Percentiles rank a stretch among this genome's conserved stretches.
These are phyloP conservation scores for Apiospora arundinis DNA, from an alignment of 2,329 filamentous ascomycete species.

Conservation along the genomic window DNA sequence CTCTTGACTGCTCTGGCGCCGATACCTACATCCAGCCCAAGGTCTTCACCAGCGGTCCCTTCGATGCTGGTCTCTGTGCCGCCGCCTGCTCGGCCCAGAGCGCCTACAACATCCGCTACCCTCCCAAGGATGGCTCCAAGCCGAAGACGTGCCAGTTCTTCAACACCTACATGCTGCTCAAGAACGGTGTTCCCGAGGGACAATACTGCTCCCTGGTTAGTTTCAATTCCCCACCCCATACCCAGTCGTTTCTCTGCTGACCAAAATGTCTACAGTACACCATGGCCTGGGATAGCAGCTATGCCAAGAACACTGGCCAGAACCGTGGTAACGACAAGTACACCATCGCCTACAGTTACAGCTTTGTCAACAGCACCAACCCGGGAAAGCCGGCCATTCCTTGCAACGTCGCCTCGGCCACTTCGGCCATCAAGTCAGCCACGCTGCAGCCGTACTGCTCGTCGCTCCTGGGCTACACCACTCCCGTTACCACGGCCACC, in stretches of 20 bases:
- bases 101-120: slow-evolving; percentile 35
- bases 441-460: slow-evolving; percentile 22
- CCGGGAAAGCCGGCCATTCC: slow-evolving; percentile 19
- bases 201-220: slow-evolving; percentile 30
- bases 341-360: slow-evolving; percentile 19
- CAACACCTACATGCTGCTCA: slow-evolving; percentile 37
- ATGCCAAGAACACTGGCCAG: slow-evolving; percentile 17
- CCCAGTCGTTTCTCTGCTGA: neutral
- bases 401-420: slow-evolving; percentile 12
- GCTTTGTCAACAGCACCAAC: slow-evolving; percentile 16
- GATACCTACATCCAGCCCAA: slow-evolving; percentile 40
- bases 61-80: slow-evolving; percentile 38
- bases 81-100: slow-evolving; percentile 37
- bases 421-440: slow-evolving; percentile 16
- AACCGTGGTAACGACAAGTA: slow-evolving; percentile 7
- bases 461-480: slow-evolving; percentile 18
- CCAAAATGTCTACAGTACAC: neutral
- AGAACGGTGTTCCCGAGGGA: slow-evolving; percentile 39
- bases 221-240: neutral
- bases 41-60: slow-evolving; percentile 38
- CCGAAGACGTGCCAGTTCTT: slow-evolving; percentile 35
- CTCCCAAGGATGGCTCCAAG: slow-evolving; percentile 28
- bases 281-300: slow-evolving; percentile 14
- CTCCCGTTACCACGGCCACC: neutral
- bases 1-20: slow-evolving; percentile 32